Base-by-base conservation (phyloP, 2,329 filamentous ascomycete species). In the Paecilomyces dactylethromorphus region DNA sequence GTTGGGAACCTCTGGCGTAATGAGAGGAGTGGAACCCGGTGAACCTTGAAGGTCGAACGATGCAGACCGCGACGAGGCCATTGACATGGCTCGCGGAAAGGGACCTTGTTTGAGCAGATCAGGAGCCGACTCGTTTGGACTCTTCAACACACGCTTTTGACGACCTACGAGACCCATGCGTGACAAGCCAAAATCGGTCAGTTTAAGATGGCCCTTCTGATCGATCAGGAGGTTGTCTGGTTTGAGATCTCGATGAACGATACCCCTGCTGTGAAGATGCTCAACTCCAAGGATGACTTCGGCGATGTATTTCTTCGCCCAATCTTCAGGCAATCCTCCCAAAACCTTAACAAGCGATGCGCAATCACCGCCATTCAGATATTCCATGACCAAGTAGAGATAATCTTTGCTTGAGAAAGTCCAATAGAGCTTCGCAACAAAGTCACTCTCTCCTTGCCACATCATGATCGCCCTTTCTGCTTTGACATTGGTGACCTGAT, bases 351-450 rank as follows among this genome's bases (percentile, higher is more conserved):
- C 94, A 56, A 99, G 81, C 5, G 94, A 96, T 54, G 95, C 94
- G 71, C 93, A 99, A 69, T 99, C 94, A 53, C 94, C 94, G 35
- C 94, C 94, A 66, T 97, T 99, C 59, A 99, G 82, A 75, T 99
- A 99, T 71, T 99, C 94, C 94, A 99, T 99, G 24, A 99, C 94
- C 60, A 99, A 82, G 71, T 97, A 99, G 24, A 99, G 86, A 71
- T 97, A 99, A 70, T 99, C 94, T 71, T 99, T 99, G 81, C 93
- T 99, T 3, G 94, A 96, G 70, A 99, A 99, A 0, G 94, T 99
- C 95, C 95, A 99, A 78, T 97, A 99, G 12, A 99, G 83, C 78
- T 99, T 99, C 26, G 94, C 94, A 59, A 99, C 94, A 72, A 99
- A 99, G 60, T 99, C 94, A 73, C 95, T 99, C 74, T 97, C 92